A percentile compares a stretch with the other conserved stretches of the same genome.
These are phyloP conservation scores for Cucurbita ficifolia DNA, from an alignment of 306 rosid species.

Conservation along the genomic window DNA sequence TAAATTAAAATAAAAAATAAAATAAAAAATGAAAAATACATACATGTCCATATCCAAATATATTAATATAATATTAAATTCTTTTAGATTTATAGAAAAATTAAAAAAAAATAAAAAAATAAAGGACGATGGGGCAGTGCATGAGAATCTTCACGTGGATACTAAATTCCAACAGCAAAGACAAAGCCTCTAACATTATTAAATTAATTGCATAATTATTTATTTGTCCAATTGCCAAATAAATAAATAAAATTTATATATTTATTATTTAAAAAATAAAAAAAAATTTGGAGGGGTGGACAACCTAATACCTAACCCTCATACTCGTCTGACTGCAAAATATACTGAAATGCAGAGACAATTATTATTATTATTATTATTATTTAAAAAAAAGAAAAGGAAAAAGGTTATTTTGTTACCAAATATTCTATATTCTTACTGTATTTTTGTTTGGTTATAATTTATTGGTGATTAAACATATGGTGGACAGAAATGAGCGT, in stretches of 20 bases:
- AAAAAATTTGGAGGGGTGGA: not conserved
- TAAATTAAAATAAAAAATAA: not conserved
- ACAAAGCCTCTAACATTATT: not conserved
- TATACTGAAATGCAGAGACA: not conserved
- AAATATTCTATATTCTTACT: not conserved
- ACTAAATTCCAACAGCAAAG: slow-evolving; percentile 8
- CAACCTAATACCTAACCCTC: slow-evolving; percentile 11
- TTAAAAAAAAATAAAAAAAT: not conserved
- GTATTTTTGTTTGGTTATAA: not conserved
- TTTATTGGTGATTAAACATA: not conserved
- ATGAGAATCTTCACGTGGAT: slow-evolving; percentile 8
- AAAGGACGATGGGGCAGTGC: slow-evolving; percentile 1
- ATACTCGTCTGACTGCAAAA: slow-evolving; percentile 3
- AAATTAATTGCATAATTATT: not conserved
- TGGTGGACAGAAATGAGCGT: not conserved
- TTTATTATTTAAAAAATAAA: not conserved
- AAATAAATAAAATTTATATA: not conserved
- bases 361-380: not conserved
- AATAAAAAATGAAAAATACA: not conserved
- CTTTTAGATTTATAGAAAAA: not conserved
- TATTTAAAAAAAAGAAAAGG: not conserved
- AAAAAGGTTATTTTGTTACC: not conserved
- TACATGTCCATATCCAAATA: not conserved
- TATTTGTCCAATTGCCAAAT: not conserved
- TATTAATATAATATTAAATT: not conserved